Evolutionary conservation across 2,329 filamentous ascomycete genomes (phyloP), one percentile per base, ranked within the genome.

Genomic region (Cladosporium sp.): DNA sequence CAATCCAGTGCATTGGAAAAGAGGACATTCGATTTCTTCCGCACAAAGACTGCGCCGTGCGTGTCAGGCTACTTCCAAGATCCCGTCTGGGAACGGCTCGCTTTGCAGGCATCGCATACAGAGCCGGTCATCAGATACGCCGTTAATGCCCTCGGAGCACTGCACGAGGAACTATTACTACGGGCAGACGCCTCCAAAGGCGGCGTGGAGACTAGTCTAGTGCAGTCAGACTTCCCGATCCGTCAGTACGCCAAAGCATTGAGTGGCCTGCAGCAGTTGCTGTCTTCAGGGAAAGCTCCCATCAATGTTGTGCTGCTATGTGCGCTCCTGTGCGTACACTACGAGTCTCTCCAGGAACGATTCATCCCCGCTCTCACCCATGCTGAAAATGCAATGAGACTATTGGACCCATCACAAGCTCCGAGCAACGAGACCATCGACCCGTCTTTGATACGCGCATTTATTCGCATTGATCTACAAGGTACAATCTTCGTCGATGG

Each of bases 71-170:
- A 68, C 56, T 70, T 70, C 49, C 50, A 60, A n/a, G 68, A 69
- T 47, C 56, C 63, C 6, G 57, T 71, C 12, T 71, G 64, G 62
- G 65, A 68, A 24, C 63, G 63, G 13, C 58, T 68, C 3, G 60
- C 72, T 5, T 59, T 71, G 19, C 70, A 72, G 53, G 51, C 67
- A 24, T 64, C 64, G 44, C 65, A 70, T 20, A 65, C 57, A 10
- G 67, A 72, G 51, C 67, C 68, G 8, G 64, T 66, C 4, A 64
- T 72, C 4, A 58, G 68, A 51, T 62, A 70, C 62, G 70, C 70
- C 10, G 61, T 72, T 39, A 66, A 66, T 20, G 70, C 69, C 10
- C 58, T 72, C 17, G 66, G 65, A 19, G 65, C 69, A 8, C 60
- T 69, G 5, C 67, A 71, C 42, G 68, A 70, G 49, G 65, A 68